Evolutionary conservation across 257 asterid species (phyloP).

Genomic region (Solanum lignicaule): DNA sequence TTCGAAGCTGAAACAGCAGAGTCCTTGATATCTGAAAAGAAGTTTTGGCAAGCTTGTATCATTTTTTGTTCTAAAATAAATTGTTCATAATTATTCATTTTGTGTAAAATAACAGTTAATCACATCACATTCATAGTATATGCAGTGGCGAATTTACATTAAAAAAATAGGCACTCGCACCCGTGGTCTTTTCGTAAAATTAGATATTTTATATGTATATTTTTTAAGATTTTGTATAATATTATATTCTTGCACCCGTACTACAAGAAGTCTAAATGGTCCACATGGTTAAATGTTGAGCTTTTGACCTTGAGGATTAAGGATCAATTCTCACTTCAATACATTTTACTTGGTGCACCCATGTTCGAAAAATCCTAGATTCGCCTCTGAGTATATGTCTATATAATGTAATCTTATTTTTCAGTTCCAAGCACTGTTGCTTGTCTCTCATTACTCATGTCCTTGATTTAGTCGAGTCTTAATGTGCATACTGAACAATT

Average conservation of each 20-base stretch:
- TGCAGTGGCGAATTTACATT: too few relatives aligned
- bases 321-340: too few relatives aligned
- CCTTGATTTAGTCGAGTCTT: not conserved
- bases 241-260: too few relatives aligned
- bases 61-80: not conserved
- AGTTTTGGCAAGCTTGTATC: not conserved
- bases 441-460: not conserved
- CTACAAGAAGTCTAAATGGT: too few relatives aligned
- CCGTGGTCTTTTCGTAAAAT: too few relatives aligned
- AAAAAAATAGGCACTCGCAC: too few relatives aligned
- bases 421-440: not conserved
- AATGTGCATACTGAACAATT: not conserved
- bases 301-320: too few relatives aligned
- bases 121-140: not conserved
- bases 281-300: too few relatives aligned
- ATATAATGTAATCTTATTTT: not conserved
- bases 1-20: not conserved
- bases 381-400: not conserved
- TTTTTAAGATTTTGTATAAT: too few relatives aligned
- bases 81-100: not conserved
- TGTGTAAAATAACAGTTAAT: not conserved
- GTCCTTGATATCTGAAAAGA: not conserved
- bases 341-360: too few relatives aligned
- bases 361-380: too few relatives aligned
- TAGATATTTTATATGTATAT: too few relatives aligned